Evolutionary conservation across 1,284 basidiomycete genomes (phyloP).

Genomic region (Boletellus deceptivus): DNA sequence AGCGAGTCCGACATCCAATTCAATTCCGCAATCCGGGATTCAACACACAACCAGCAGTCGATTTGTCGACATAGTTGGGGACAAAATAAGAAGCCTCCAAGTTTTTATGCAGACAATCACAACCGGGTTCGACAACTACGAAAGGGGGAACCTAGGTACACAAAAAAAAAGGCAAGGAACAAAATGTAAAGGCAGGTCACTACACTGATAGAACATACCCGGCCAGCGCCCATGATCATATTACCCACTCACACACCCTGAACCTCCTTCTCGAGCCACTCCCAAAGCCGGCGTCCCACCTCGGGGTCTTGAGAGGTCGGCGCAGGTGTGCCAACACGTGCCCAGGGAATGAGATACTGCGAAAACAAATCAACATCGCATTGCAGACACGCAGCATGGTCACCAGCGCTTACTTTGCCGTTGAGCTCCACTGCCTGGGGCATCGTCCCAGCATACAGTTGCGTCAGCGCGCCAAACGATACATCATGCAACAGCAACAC

Average conservation of each 20-base stretch:
- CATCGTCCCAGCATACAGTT: slow-evolving; percentile 38
- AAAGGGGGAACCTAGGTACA: too few species aligned
- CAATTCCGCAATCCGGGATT: too few species aligned
- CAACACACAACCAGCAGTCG: too few species aligned
- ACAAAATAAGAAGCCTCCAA: slow-evolving; percentile 41
- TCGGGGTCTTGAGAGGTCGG: slow-evolving; percentile 27
- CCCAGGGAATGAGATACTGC: slow-evolving; percentile 41
- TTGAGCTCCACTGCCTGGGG: slow-evolving; percentile 28
- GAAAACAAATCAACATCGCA: not conserved
- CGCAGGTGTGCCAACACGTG: slow-evolving; percentile 25
- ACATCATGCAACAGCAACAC: slow-evolving; percentile 20
- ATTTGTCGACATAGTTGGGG: too few species aligned
- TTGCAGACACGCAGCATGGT: not conserved
- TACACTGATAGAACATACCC: slow-evolving; percentile 9
- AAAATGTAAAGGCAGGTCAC: not conserved
- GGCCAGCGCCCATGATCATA: too few species aligned
- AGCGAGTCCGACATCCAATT: too few species aligned
- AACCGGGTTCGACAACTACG: too few species aligned
- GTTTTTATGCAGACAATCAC: too few species aligned
- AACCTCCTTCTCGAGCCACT: slow-evolving; percentile 38
- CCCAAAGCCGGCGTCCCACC: slow-evolving; percentile 36
- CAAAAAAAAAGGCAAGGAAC: too few species aligned
- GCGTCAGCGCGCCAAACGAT: slow-evolving; percentile 36
- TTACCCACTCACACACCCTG: slow-evolving; percentile 14
- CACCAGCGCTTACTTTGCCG: slow-evolving; percentile 28